Evolutionary conservation across 148 eudicot species (phyloP), one percentile per base, ranked within the genome.

Genomic region (Bassia scoparia): DNA sequence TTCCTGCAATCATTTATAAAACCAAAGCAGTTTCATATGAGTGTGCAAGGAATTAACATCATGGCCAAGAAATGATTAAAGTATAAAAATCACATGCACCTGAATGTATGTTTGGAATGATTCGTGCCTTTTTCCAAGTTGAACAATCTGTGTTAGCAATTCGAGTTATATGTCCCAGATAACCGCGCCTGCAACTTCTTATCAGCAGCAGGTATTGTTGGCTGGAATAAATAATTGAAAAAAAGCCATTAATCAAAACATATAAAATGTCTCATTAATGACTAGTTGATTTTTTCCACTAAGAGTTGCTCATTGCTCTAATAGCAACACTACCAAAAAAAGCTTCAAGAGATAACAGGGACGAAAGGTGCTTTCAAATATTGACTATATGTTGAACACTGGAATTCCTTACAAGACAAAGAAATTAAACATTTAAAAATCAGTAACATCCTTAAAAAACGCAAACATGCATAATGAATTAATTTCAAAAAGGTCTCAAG

Each of bases 131-230:
- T 83, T 86, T 66, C 84, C 90, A 80, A 89, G 67, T 80, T 89
- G 98, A 77, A 88, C 70, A 79, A 94, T 85, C 82, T 86, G n/a
- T 94, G 84, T 91, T 94, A 61, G 93, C 78, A 72, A 94, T 94
- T 67, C 97, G 88, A 69, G 97, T 91, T 21, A 91, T 70, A 76
- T 94, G 98, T 37, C 98, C 98, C 59, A 91, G 77, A 81, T 89
- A 87, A 67, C 98, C 98, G n/a, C 41, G 84, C 86, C 67, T 89
- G 93, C 43, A 83, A 85, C 68, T 70, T 78, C 79, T 82, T 91
- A 76, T 89, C 97, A 72, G 86, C 35, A 72, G 90, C 88, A 63
- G 93, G 93, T 74, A 78, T 35, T 66, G 93, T 91, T 54, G 96
- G 98, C 98, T 94, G 89, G 72, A 89, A 46, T 61, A 73, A 60